phyloP scores from a whole-genome alignment of 2,329 filamentous ascomycete species.

The Byssochlamys sp. region DNA sequence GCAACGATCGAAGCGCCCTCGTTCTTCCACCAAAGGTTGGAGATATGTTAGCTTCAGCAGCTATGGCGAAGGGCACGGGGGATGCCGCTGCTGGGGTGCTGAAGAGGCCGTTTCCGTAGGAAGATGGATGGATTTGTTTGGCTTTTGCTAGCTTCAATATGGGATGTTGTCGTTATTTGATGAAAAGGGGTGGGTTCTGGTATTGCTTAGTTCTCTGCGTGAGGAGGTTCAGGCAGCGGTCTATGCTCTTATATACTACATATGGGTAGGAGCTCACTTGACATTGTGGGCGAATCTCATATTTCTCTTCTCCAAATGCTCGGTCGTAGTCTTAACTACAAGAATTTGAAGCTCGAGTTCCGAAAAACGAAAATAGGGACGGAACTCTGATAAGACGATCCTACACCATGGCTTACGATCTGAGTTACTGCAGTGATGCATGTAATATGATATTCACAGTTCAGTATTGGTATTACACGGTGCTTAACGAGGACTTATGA shows the following conservation, averaged over 20 bases:
- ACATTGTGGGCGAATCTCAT: neutral
- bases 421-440: too few species aligned
- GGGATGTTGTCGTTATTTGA: neutral
- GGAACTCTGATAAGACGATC: too few species aligned
- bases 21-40: conserved; percentile 88
- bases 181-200: neutral
- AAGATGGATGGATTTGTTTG: neutral
- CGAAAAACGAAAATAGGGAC: neutral
- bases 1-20: conserved; percentile 76
- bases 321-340: neutral
- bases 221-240: neutral
- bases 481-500: neutral
- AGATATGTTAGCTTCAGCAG: conserved; percentile 46
- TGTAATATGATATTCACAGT: neutral
- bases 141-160: neutral
- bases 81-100: neutral
- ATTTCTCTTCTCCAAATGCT: neutral
- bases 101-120: neutral
- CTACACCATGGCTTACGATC: too few species aligned
- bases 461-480: neutral
- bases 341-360: neutral
- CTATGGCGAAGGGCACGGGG: conserved; percentile 29
- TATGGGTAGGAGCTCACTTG: neutral
- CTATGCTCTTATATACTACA: neutral
- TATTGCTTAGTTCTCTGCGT: neutral